Evolutionary conservation across 768 basidiomycete species (phyloP), one percentile per base, ranked within the genome.

Genomic region (Boletus tylopilopsis): DNA sequence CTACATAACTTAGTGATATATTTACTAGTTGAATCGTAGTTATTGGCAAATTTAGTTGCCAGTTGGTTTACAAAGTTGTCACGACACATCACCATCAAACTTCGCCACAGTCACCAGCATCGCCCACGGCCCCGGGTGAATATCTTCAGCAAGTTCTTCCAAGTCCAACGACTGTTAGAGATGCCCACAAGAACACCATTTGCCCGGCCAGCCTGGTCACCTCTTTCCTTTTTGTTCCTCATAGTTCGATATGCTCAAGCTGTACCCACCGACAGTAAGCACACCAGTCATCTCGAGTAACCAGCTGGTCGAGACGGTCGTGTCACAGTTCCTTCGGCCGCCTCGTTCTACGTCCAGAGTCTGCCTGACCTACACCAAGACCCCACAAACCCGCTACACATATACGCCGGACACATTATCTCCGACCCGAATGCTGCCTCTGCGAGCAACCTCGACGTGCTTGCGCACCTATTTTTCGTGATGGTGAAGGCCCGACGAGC

Each of bases 381-480:
- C 69, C 73, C 74, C n/a, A 64, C 76, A 19, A 76, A 81, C 24
- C 84, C 89, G 12, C 68, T 94, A n/a, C 81, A 81, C 54, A 80
- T 93, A 64, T 94, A 84, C 59, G 84, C 88, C 10, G 93, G 93
- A 2, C 90, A 94, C 68, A 72, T 94, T 32, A 71, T 85, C n/a
- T 85, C 90, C 2, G 90, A 88, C 71, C 86, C 85, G 8, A 71
- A 79, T 67, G 75, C 73, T 19, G 55, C 74, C 10, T 69, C 66
- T n/a, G 74, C 76, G 11, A 66, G 76, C 5, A 60, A 68, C 23
- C 82, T 77, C n/a, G 79, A 83, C 49, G 76, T 88, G 29, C 82
- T 82, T 8, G 75, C 90, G 1, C 90, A 94, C 63, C 64, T 94
- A 10, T 95, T 80, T 75, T 99, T 97, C 66, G 82, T 95, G 49